Conservation (phyloP, 306 rosid genomes). For the Gleditsia sinensis region DNA sequence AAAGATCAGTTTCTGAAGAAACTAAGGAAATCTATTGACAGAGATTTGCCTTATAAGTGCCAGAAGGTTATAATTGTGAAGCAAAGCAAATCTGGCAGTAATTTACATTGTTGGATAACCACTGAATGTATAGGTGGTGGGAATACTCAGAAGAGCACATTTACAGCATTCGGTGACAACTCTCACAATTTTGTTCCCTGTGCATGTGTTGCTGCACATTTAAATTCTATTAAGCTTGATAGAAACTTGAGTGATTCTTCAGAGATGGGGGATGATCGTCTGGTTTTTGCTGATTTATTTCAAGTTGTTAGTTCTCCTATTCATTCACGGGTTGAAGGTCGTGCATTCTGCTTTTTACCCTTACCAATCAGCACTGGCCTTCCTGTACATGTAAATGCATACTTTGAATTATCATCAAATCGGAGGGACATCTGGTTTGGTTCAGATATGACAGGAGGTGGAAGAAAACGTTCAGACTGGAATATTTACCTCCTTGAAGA, state of each 20-base stretch:
- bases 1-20: conserved; percentile 76
- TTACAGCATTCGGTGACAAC: conserved; percentile 46
- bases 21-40: conserved; percentile 56
- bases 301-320: conserved; percentile 51
- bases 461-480: conserved; percentile 98
- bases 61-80: conserved; percentile 71
- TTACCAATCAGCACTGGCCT: conserved; percentile 87
- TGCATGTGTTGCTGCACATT: conserved; percentile 93
- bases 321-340: conserved; percentile 74
- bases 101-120: conserved; percentile 82
- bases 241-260: conserved; percentile 37
- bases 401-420: conserved; percentile 96
- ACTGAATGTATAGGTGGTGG: conserved; percentile 87
- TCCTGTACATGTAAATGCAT: conserved; percentile 93
- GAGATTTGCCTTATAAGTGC: conserved; percentile 74
- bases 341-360: conserved; percentile 94
- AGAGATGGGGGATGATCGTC: conserved; percentile 40
- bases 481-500: conserved; percentile 90
- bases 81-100: conserved; percentile 54
- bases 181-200: conserved; percentile 79
- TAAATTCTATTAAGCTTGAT: conserved; percentile 67
- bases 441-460: conserved; percentile 95
- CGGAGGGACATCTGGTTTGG: conserved; percentile 99
- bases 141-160: conserved; percentile 51
- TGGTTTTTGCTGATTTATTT: conserved; percentile 50